These are phyloP conservation scores for Monoraphidium neglectum DNA, from an alignment of 139 green algal genomes.

Conservation along the genomic window DNA sequence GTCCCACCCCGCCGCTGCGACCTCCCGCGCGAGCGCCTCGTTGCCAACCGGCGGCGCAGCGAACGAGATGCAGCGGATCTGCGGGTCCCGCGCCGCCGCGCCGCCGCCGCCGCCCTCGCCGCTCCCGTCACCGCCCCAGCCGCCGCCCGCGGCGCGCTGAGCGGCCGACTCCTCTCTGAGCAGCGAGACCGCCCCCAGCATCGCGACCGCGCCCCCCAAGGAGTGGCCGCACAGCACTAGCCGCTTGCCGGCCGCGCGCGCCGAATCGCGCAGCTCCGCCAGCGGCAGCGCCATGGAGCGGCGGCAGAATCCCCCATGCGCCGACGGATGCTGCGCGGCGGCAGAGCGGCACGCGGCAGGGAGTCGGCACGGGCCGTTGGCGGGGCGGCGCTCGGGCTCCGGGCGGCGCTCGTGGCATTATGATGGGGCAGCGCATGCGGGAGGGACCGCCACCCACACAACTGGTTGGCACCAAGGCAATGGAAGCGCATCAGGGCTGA, in stretches of 20 bases:
- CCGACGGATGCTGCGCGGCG: neutral
- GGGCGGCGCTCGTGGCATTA: too few species aligned
- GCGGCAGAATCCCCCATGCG: slow-evolving; percentile 19
- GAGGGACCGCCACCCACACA: too few species aligned
- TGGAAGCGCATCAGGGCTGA: neutral
- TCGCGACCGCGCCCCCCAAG: slow-evolving; percentile 23
- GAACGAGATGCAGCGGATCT: slow-evolving; percentile 33
- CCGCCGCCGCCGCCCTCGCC: too few species aligned
- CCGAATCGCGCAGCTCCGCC: neutral
- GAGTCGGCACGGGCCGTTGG: too few species aligned
- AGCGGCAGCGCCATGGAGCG: slow-evolving; percentile 16
- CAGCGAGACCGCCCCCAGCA: slow-evolving; percentile 17
- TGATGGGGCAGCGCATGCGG: too few species aligned
- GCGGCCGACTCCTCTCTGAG: slow-evolving; percentile 6
- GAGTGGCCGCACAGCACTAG: slow-evolving; percentile 26
- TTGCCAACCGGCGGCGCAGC: slow-evolving; percentile 26
- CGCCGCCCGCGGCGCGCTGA: too few species aligned
- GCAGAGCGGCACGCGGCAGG: neutral
- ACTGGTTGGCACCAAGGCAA: neutral
- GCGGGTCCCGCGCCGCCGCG: neutral
- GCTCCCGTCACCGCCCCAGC: too few species aligned
- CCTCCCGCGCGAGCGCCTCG: slow-evolving; percentile 15
- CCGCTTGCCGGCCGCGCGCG: slow-evolving; percentile 26
- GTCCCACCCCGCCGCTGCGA: slow-evolving; percentile 25
- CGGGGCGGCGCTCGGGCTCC: too few species aligned